phyloP scores from a whole-genome alignment of 495 filamentous ascomycete genomes.

The Xylaria longipes region DNA sequence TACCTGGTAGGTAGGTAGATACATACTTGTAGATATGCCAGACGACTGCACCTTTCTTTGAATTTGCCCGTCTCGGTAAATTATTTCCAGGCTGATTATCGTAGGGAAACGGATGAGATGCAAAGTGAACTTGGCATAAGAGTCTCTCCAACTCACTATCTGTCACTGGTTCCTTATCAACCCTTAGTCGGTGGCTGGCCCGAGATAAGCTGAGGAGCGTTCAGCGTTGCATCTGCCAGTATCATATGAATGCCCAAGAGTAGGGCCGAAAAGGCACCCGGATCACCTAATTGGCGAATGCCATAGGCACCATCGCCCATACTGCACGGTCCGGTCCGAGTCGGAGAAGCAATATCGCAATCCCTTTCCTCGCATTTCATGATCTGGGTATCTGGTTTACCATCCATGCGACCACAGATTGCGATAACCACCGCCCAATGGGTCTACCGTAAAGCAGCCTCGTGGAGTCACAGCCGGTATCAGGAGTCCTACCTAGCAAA shows the following conservation, averaged over 20 bases:
- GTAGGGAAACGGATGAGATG: neutral
- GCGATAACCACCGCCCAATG: neutral
- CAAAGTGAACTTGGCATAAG: neutral
- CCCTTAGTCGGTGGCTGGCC: conserved; percentile 6
- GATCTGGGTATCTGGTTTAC: neutral
- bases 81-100: neutral
- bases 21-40: neutral
- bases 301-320: neutral
- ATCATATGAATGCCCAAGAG: conserved; percentile 17
- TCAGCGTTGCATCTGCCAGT: conserved; percentile 7
- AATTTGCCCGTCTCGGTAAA: neutral
- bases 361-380: conserved; percentile 10
- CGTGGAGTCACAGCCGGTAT: conserved; percentile 6
- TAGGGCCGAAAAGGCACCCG: conserved; percentile 20
- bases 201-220: conserved; percentile 19
- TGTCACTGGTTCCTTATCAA: conserved; percentile 14
- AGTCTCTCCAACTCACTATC: neutral
- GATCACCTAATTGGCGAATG: conserved; percentile 16
- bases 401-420: conserved; percentile 4
- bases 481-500: neutral
- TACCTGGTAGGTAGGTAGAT: neutral
- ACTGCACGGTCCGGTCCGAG: conserved; percentile 7
- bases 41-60: neutral
- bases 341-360: conserved; percentile 17
- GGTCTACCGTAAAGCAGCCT: neutral